Base-by-base conservation (phyloP, 2,329 filamentous ascomycete genomes). In the Trichoderma atroviride region DNA sequence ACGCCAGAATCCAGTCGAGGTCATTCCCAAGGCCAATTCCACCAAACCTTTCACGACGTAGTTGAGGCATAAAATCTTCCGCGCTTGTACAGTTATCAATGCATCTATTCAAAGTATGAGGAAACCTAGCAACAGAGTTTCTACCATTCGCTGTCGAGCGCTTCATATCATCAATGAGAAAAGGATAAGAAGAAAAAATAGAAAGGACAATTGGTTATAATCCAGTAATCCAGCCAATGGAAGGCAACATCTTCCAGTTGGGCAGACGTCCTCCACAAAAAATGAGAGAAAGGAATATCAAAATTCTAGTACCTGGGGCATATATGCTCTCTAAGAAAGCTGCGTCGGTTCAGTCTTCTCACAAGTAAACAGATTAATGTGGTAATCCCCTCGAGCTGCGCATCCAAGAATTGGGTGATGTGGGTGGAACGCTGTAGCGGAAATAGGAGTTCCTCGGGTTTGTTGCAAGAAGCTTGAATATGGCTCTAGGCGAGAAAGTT, bases 351-450 rank as follows among this genome's bases (percentile, higher is more conserved):
- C 81, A 27, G 80, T 75, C 74, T 85, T 84, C 71, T 88, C 86
- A 79, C 91, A 94, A 37, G 88, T 89, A 76, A 95, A 96, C 33
- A 98, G 85, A 78, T 97, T 97, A 76, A 99, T 90, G 78, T 97
- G 92, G 70, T 94, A 89, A 77, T 97, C 94, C 68, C 94, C 92
- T 55, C 93, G 86, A 4, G 94, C 92, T 1, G 94, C 92, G 75
- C 92, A 96, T 43, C 93, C 94, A 71, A 99, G 86, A 79, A 97
- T 90, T 82, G 97, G 94, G 64, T 92, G 89, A 79, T 99, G 96
- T 0, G 96, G 96, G 81, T 99, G 96, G 84, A 98, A 99, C 0
- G 94, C 92, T 10, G 95, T 97, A 43, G 92, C 88, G 3, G 94
- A 90, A 73, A 99, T 96, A 1, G 96, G 92, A 7, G 90, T 88